phyloP scores from a whole-genome alignment of 495 filamentous ascomycete genomes.

The Wilcoxina mikolae region DNA sequence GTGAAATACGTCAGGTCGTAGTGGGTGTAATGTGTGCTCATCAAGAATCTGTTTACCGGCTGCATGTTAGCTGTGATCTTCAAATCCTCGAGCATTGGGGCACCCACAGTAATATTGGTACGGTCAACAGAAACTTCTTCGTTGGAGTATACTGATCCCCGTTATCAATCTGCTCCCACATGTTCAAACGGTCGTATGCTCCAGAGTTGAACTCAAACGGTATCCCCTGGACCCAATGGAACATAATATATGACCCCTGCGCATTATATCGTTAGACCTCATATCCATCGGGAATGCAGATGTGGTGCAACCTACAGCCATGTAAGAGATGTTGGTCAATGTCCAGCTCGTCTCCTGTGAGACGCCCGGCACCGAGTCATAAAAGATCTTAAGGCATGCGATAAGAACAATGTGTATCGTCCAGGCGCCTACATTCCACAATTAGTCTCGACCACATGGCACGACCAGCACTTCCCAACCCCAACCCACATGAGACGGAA shows the following conservation, averaged over 20 bases:
- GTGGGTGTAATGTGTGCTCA: slow-evolving; percentile 97
- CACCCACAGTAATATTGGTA: slow-evolving; percentile 61
- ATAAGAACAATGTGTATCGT: slow-evolving; percentile 91
- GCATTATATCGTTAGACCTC: neutral
- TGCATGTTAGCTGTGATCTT: slow-evolving; percentile 1
- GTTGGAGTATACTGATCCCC: slow-evolving; percentile 96
- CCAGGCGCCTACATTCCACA: slow-evolving; percentile 62
- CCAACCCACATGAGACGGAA: too few relatives aligned
- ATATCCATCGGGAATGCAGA: neutral
- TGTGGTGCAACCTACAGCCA: slow-evolving; percentile 41
- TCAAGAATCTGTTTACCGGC: slow-evolving; percentile 43
- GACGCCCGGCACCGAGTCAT: slow-evolving; percentile 83
- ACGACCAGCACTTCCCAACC: too few relatives aligned
- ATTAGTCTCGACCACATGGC: neutral
- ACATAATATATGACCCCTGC: slow-evolving; percentile 92
- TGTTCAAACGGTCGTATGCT: slow-evolving; percentile 96
- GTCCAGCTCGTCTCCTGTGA: slow-evolving; percentile 98
- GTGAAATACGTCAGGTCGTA: slow-evolving; percentile 93
- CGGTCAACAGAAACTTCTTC: slow-evolving; percentile 92
- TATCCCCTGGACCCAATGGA: slow-evolving; percentile 94
- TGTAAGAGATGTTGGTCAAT: slow-evolving; percentile 95
- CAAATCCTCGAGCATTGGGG: neutral
- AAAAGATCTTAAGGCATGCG: slow-evolving; percentile 77
- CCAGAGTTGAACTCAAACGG: slow-evolving; percentile 99
- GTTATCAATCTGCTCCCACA: slow-evolving; percentile 99